Percentiles rank a stretch among this genome's conserved stretches.
phyloP scores from a whole-genome alignment of 1,284 basidiomycete species.

The Ceratobasidium sp. region DNA sequence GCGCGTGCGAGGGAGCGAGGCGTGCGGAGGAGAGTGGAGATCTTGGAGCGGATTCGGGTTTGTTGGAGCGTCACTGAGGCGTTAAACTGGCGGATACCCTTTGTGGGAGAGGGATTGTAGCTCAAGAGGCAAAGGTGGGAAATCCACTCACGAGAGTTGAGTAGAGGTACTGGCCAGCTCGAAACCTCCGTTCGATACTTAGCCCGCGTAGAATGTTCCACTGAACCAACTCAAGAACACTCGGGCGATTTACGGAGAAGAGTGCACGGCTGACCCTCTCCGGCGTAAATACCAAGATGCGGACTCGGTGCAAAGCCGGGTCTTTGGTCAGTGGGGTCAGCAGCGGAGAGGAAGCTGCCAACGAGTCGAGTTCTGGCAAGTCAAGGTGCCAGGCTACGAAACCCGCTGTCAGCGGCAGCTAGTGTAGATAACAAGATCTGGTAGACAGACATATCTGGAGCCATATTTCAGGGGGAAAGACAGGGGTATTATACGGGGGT shows the following conservation, averaged over 20 bases:
- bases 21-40: slow-evolving; percentile 30
- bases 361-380: slow-evolving; percentile 16
- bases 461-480: slow-evolving; percentile 40
- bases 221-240: slow-evolving; percentile 11
- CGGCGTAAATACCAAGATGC: slow-evolving; percentile 21
- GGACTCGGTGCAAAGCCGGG: slow-evolving; percentile 30
- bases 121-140: background rate
- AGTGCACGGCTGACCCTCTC: slow-evolving; percentile 28
- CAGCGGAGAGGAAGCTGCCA: background rate
- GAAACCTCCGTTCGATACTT: slow-evolving; percentile 18
- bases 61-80: slow-evolving; percentile 25
- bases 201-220: slow-evolving; percentile 32
- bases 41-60: slow-evolving; percentile 27
- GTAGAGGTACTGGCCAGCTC: slow-evolving; percentile 20
- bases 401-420: too few relatives aligned
- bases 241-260: slow-evolving; percentile 24
- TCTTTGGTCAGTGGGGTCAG: slow-evolving; percentile 9
- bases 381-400: slow-evolving; percentile 23
- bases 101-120: background rate
- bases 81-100: slow-evolving; percentile 36
- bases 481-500: slow-evolving; percentile 11
- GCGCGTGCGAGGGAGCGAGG: slow-evolving; percentile 27
- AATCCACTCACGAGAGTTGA: slow-evolving; percentile 19
- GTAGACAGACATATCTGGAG: slow-evolving; percentile 31
- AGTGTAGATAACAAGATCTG: too few relatives aligned